Conservation (phyloP, 164 flowering plant species). For the Euptelea pleiosperma region DNA sequence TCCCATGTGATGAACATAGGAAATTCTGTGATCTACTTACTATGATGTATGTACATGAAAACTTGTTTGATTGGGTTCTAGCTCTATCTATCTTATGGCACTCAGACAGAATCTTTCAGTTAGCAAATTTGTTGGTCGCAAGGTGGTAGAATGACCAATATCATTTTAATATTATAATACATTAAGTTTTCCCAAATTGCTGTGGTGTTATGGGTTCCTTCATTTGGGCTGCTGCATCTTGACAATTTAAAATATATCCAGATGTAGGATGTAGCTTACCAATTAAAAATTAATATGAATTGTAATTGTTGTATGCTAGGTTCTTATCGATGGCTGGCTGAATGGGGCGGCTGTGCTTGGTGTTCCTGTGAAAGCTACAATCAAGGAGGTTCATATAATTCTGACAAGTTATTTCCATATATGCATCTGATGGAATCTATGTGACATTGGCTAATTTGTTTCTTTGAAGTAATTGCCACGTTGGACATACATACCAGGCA, state of each 20-base stretch:
- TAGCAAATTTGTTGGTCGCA: too few relatives aligned
- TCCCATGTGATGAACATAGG: too few relatives aligned
- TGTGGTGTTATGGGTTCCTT: neutral
- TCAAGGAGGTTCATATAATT: slow-evolving; percentile 67
- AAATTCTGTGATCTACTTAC: too few relatives aligned
- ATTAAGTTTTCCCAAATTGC: too few relatives aligned
- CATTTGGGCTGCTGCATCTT: neutral
- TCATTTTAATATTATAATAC: too few relatives aligned
- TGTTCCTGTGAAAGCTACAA: slow-evolving; percentile 96
- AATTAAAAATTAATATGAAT: neutral
- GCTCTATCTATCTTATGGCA: too few relatives aligned
- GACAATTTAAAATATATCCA: neutral
- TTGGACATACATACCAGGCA: neutral
- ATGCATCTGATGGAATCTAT: neutral
- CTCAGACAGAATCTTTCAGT: too few relatives aligned
- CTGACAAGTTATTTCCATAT: neutral
- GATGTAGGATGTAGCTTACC: too few relatives aligned
- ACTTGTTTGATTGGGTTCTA: too few relatives aligned
- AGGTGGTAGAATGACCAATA: too few relatives aligned
- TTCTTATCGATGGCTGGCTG: slow-evolving; percentile 70
- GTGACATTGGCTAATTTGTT: neutral
- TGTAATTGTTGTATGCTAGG: slow-evolving; percentile 40
- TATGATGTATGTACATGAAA: too few relatives aligned
- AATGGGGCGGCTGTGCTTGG: slow-evolving; percentile 98
- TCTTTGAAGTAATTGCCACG: neutral